Conservation (phyloP, 208 protist species). For the Vickermania ingenoplastis region DNA sequence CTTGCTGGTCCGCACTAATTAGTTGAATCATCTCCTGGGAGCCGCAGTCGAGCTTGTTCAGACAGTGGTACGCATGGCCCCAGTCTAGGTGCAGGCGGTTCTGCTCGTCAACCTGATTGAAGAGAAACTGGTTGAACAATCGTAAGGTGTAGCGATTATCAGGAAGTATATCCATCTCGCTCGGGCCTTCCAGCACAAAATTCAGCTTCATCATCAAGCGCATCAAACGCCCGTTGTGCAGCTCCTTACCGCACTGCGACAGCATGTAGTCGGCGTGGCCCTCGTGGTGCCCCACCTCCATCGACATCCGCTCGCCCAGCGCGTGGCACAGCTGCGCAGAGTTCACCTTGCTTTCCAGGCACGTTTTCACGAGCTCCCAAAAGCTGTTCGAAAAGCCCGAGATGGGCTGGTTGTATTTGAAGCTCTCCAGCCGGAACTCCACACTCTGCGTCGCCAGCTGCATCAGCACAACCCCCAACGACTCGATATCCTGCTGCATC, state of each 20-base stretch:
- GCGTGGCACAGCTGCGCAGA: constrained; percentile 60
- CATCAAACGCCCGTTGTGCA: constrained; percentile 95
- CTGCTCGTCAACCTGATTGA: constrained; percentile 93
- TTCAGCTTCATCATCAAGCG: constrained; percentile 91
- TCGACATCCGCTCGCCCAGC: constrained; percentile 77
- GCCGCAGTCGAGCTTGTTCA: constrained; percentile 97
- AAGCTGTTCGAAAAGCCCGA: constrained; percentile 74
- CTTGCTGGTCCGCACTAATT: constrained; percentile 82
- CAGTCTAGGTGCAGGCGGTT: constrained; percentile 87
- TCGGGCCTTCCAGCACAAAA: constrained; percentile 83
- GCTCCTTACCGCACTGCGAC: constrained; percentile 88
- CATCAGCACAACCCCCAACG: constrained; percentile 70
- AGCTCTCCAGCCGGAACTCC: constrained; percentile 43
- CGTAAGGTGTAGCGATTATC: constrained; percentile 81
- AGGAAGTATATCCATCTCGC: constrained; percentile 66
- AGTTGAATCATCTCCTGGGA: constrained; percentile 91
- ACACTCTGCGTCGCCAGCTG: constrained; percentile 64
- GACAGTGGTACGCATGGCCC: constrained; percentile 91
- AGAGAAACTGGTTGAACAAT: constrained; percentile 94
- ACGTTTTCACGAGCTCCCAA: constrained; percentile 69
- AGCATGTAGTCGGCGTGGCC: constrained; percentile 86
- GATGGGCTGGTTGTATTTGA: constrained; percentile 44
- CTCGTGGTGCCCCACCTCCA: constrained; percentile 81
- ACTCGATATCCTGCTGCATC: constrained; percentile 74
- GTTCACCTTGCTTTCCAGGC: constrained; percentile 51